A percentile compares a stretch with the other conserved stretches of the same genome.
Conservation (phyloP, 2,329 filamentous ascomycete genomes). For the Boeremia lycopersici region DNA sequence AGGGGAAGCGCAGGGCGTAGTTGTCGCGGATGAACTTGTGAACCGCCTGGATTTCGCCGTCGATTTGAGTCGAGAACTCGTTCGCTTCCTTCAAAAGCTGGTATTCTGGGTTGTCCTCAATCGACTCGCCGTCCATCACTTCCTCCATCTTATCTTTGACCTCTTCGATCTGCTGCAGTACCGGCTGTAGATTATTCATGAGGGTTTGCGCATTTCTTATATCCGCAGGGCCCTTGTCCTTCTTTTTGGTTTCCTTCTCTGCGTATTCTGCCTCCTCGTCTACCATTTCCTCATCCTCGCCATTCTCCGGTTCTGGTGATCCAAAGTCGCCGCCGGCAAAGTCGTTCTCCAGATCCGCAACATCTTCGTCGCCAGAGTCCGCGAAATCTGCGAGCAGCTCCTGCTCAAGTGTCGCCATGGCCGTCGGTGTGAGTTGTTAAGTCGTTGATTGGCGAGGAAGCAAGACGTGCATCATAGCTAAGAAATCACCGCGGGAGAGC, state of each 20-base stretch:
- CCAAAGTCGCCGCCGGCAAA: constrained; percentile 44
- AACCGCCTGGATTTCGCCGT: constrained; percentile 87
- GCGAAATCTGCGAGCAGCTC: constrained; percentile 92
- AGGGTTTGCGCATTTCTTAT: constrained; percentile 79
- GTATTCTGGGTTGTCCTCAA: constrained; percentile 93
- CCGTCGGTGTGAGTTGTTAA: constrained; percentile 6
- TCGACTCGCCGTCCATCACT: constrained; percentile 71
- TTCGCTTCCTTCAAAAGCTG: constrained; percentile 87
- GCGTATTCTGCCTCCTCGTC: constrained; percentile 63
- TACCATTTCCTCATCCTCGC: constrained; percentile 65
- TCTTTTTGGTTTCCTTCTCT: constrained; percentile 66
- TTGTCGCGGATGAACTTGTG: constrained; percentile 97
- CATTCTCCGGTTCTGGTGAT: constrained; percentile 54
- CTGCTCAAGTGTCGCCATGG: constrained; percentile 86
- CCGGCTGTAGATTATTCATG: constrained; percentile 80
- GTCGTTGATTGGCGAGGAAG: constrained; percentile 7
- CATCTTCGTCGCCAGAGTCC: constrained; percentile 70
- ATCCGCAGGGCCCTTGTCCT: constrained; percentile 70
- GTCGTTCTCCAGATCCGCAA: constrained; percentile 41
- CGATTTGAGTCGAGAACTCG: constrained; percentile 86
- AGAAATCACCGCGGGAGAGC: constrained; percentile 19
- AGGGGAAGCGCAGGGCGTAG: constrained; percentile 91
- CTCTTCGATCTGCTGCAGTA: constrained; percentile 67
- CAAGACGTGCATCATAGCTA: constrained; percentile 15
- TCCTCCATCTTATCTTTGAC: constrained; percentile 71